phyloP scores from a whole-genome alignment of 2,329 filamentous ascomycete species.

The Podosphaera aphanis region DNA sequence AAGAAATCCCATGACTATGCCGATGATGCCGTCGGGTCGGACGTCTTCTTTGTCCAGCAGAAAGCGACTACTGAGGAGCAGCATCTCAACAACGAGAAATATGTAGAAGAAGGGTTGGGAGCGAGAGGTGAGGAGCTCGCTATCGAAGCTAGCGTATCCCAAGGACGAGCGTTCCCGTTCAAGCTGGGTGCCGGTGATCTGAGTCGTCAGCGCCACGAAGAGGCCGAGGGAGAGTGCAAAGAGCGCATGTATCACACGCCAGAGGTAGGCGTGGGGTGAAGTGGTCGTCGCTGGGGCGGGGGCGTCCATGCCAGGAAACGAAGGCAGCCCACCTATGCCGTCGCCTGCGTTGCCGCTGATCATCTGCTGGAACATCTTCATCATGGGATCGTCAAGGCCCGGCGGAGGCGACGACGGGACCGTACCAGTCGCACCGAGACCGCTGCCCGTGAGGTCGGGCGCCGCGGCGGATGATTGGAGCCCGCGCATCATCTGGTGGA shows the following conservation, averaged over 20 bases:
- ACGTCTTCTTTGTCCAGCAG: slow-evolving; percentile 38
- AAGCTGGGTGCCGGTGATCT: slow-evolving; percentile 41
- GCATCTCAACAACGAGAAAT: slow-evolving; percentile 55
- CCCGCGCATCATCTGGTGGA: slow-evolving; percentile 41
- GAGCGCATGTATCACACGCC: slow-evolving; percentile 51
- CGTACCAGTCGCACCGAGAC: slow-evolving; percentile 18
- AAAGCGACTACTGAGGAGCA: slow-evolving; percentile 47
- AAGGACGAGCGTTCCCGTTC: slow-evolving; percentile 25
- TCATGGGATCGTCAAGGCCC: slow-evolving; percentile 32
- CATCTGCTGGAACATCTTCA: slow-evolving; percentile 56
- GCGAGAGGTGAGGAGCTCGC: slow-evolving; percentile 14
- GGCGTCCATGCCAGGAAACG: slow-evolving; percentile 21
- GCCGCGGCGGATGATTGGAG: slow-evolving; percentile 21
- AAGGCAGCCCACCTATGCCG: slow-evolving; percentile 15
- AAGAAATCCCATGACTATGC: slow-evolving; percentile 38
- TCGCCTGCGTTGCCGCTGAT: slow-evolving; percentile 23
- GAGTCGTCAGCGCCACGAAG: slow-evolving; percentile 44
- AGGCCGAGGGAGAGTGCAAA: slow-evolving; percentile 46
- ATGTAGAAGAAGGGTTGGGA: slow-evolving; percentile 44
- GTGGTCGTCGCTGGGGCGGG: slow-evolving; percentile 17
- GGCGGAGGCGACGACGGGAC: too few relatives aligned
- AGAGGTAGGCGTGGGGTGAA: slow-evolving; percentile 29
- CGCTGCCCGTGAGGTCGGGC: slow-evolving; percentile 9
- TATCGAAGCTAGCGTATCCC: slow-evolving; percentile 12
- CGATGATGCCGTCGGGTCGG: slow-evolving; percentile 36